Percentiles rank a stretch among this genome's conserved stretches.
phyloP scores from a whole-genome alignment of 192 early-diverging fungal species.

The Linnemannia elongata region DNA sequence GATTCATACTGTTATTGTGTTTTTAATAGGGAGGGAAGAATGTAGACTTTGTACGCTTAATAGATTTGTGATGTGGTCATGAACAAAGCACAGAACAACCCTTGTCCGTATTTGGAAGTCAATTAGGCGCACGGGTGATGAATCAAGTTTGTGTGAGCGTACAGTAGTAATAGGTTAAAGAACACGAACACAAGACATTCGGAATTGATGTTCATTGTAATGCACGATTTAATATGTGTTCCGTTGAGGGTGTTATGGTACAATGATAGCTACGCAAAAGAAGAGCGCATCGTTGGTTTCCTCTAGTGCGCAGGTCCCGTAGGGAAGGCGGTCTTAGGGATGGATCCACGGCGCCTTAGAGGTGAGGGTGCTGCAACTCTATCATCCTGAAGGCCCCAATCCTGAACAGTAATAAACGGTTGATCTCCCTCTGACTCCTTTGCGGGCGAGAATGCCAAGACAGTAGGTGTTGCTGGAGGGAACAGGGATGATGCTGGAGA shows the following conservation, averaged over 20 bases:
- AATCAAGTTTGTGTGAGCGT: background rate
- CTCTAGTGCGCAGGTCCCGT: conserved; percentile 8
- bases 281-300: background rate
- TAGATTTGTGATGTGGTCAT: background rate
- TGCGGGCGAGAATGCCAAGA: conserved; percentile 45
- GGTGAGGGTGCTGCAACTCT: background rate
- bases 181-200: background rate
- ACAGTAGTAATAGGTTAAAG: background rate
- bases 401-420: conserved; percentile 53
- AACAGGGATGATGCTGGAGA: conserved; percentile 45
- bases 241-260: background rate
- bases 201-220: too few relatives aligned
- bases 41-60: background rate
- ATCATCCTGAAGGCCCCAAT: conserved; percentile 32
- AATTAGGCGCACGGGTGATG: background rate
- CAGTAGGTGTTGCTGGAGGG: conserved; percentile 45
- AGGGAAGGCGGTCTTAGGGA: conserved; percentile 50
- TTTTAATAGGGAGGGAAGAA: background rate
- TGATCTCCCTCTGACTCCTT: conserved; percentile 53
- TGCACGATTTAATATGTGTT: background rate
- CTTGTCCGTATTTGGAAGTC: background rate
- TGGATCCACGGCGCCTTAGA: conserved; percentile 29
- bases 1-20: background rate
- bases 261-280: background rate
- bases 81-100: background rate